These are phyloP conservation scores for Colletotrichum sp. DNA, from an alignment of 2,329 filamentous ascomycete species.

Conservation along the genomic window DNA sequence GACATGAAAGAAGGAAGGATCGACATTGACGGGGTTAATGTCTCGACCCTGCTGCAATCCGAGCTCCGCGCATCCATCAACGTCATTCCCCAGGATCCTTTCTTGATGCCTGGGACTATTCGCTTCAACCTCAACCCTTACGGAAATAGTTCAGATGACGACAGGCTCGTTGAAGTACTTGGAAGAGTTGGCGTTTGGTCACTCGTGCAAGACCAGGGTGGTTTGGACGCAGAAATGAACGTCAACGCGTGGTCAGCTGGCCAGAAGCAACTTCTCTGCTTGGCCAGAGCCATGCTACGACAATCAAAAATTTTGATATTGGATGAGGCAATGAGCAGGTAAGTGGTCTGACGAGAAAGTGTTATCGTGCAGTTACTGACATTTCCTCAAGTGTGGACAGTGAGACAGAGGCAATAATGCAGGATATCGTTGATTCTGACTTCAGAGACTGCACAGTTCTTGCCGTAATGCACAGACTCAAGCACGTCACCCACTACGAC, in stretches of 20 bases:
- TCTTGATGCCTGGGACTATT: not conserved
- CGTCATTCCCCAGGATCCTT: not conserved
- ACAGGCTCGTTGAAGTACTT: not conserved
- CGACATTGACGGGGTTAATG: not conserved
- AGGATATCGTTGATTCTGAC: slow-evolving; percentile 25
- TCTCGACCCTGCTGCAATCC: not conserved
- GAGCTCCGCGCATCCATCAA: not conserved
- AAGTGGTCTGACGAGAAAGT: not conserved
- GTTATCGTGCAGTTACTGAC: not conserved
- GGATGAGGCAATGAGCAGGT: slow-evolving; percentile 10
- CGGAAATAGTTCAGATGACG: not conserved
- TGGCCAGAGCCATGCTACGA: not conserved
- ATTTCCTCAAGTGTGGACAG: slow-evolving; percentile 22
- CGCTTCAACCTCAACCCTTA: slow-evolving; percentile 1
- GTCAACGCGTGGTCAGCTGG: not conserved
- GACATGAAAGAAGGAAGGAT: not conserved
- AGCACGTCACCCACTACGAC: slow-evolving; percentile 22
- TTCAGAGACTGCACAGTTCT: slow-evolving; percentile 25
- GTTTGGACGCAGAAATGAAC: not conserved
- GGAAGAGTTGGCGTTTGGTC: not conserved
- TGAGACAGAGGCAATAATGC: slow-evolving; percentile 26
- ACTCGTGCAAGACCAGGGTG: not conserved
- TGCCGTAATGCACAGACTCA: slow-evolving; percentile 25
- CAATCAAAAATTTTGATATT: not conserved
- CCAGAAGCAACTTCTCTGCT: slow-evolving; percentile 3